Evolutionary conservation across 345 rosid species (phyloP), one percentile per base, ranked within the genome.

Genomic region (Moricandia arvensis): DNA sequence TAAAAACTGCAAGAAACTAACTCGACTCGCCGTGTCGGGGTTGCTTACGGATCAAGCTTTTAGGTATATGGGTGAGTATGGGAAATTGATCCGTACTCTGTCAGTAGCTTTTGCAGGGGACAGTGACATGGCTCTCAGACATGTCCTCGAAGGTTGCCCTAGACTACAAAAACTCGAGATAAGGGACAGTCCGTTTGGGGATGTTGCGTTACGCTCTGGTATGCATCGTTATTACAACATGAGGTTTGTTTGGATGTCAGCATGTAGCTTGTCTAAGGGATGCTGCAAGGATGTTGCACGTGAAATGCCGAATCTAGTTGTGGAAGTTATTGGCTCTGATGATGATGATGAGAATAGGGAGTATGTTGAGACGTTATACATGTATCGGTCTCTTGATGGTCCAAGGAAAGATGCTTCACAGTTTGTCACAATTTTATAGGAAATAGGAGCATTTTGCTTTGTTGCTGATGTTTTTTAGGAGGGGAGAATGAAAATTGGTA

Each of bases 161-260:
- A 88, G 66, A 63, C 79, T 93, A n/a, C n/a, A n/a, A n/a, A n/a
- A n/a, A n/a, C n/a, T n/a, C n/a, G n/a, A n/a, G n/a, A n/a, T n/a
- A n/a, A 86, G 98, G 80, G 98, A 93, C 77, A 84, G 96, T 66
- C 98, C 97, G 17, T 93, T 91, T 43, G 98, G 98, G 34, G 89
- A 91, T 75, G 84, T 66, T 2, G 98, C 90, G 4, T 69, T 93
- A 71, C 86, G 57, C 66, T 89, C 93, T 12, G 97, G 98, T 67
- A 81, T 88, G 85, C 90, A 90, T 76, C 90, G 88, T 21, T 93
- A 88, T 74, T 84, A 88, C 81, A 87, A 86, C 68, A 93, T 93
- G 97, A 85, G 97, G 80, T 93, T 88, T 78, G 90, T 93, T 9
- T 93, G 98, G 98, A 90, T 93, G 94, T 93, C 98, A 3, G 77